These are phyloP conservation scores for Kwoniella pini DNA, from an alignment of 768 basidiomycete genomes.

Conservation along the genomic window DNA sequence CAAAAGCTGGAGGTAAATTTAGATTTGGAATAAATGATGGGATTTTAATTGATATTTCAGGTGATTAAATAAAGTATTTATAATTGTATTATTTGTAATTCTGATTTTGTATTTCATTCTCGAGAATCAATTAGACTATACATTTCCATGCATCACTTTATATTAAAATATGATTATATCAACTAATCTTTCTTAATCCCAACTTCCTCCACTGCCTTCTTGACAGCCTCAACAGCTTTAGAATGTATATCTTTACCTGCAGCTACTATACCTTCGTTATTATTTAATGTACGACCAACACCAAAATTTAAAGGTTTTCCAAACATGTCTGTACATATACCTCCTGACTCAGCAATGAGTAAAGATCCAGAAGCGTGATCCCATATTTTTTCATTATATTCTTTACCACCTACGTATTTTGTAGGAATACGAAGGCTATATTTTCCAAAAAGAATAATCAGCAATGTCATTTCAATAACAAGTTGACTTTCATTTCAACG, in stretches of 20 bases:
- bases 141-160: too few relatives aligned
- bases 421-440: conserved; percentile 54
- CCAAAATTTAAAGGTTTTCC: conserved; percentile 81
- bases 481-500: neutral
- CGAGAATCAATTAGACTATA: too few relatives aligned
- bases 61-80: too few relatives aligned
- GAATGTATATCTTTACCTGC: conserved; percentile 71
- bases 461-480: too few relatives aligned
- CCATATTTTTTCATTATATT: conserved; percentile 97
- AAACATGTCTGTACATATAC: conserved; percentile 78
- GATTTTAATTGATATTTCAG: conserved; percentile 8
- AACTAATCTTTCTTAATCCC: conserved; percentile 13
- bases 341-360: conserved; percentile 85
- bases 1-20: conserved; percentile 22
- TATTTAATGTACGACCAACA: conserved; percentile 76
- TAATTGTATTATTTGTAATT: too few relatives aligned
- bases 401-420: conserved; percentile 57
- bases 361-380: conserved; percentile 88
- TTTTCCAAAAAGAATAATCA: too few relatives aligned
- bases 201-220: conserved; percentile 60
- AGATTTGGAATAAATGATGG: conserved; percentile 32
- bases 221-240: conserved; percentile 71
- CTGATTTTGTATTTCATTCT: too few relatives aligned
- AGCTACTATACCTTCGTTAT: conserved; percentile 85
- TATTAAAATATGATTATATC: neutral